phyloP scores from a whole-genome alignment of 1,139 yeast species.

The Taphrina wiesneri region DNA sequence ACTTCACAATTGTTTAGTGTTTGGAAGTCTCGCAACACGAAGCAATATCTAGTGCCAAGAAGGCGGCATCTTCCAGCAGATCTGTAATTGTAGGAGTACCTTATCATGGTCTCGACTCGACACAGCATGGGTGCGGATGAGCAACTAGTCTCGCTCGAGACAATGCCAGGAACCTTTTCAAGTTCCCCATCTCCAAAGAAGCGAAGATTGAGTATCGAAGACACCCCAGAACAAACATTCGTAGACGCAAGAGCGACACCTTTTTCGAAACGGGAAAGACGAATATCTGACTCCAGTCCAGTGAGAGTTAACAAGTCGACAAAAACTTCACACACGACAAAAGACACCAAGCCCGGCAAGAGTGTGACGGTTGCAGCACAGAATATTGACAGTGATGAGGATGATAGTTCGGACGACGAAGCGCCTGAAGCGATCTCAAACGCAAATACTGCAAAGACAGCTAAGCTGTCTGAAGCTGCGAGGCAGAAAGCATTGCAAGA shows the following conservation, averaged over 20 bases:
- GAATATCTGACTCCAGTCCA: not conserved
- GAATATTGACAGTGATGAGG: not conserved
- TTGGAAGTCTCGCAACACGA: too few relatives aligned
- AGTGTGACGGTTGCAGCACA: not conserved
- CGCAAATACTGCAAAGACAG: constrained; percentile 3
- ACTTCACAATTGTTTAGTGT: too few relatives aligned
- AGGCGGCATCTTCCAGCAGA: too few relatives aligned
- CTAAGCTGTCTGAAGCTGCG: not conserved
- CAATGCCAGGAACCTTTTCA: not conserved
- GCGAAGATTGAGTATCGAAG: not conserved
- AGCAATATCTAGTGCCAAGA: too few relatives aligned
- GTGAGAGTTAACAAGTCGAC: not conserved
- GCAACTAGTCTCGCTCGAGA: constrained; percentile 12
- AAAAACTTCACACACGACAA: not conserved
- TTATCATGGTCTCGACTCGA: constrained; percentile 21
- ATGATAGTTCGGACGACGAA: constrained; percentile 18
- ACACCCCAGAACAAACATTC: constrained; percentile 2
- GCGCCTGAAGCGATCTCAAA: constrained; percentile 30
- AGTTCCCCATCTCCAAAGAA: constrained; percentile 8
- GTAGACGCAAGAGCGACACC: constrained; percentile 32
- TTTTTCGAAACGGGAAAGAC: not conserved
- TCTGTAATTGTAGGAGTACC: too few relatives aligned
- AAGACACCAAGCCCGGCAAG: too few relatives aligned
- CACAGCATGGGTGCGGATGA: constrained; percentile 24
- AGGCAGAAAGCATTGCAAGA: not conserved